Base-by-base conservation (phyloP, 306 rosid genomes). In the Purshia tridentata region DNA sequence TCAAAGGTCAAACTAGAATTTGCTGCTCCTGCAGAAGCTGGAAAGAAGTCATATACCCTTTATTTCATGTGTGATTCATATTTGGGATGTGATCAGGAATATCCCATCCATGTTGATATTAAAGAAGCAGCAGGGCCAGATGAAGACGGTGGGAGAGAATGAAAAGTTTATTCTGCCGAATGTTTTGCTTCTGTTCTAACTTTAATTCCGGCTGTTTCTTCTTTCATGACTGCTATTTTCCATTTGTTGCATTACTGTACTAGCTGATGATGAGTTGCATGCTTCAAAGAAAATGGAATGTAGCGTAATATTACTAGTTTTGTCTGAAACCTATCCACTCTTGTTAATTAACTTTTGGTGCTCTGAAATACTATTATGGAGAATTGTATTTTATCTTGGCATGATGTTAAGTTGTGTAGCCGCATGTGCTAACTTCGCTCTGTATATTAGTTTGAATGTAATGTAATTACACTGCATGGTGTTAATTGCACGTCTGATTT, bases 51-150 rank as follows among this genome's bases (percentile, higher is more conserved):
- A 5, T 91, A 85, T 64, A 72, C 84, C 0, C 97, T 94, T 6
- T 89, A 88, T 72, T 91, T 89, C 84, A 94, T 94, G 97, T 91
- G 96, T n/a, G 98, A 94, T 72, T 94, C 96, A 4, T 94, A 88
- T 84, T 48, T 94, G 85, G 98, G 98, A 8, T 91, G 98, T 72
- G 98, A 94, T 79, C 97, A 94, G 81, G 98, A 94, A 54, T 91
- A 89, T 67, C 75, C 37, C 74, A 88, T 94, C 84, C 47, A 84
- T 3, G 64, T 91, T 39, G 89, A 93, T 81, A 86, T 89, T 14
- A 87, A 83, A 80, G 89, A 84, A 66, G 81, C 87, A 58, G 82
- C 67, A 19, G 86, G 69, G 4, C 81, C 75, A 2, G 86, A 80
- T 18, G 88, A 86, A 42, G 85, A 76, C 64, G 72, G 82, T 14